Evolutionary conservation across 2,329 filamentous ascomycete genomes (phyloP), one percentile per base, ranked within the genome.

Genomic region (Blastomyces gilchristii): DNA sequence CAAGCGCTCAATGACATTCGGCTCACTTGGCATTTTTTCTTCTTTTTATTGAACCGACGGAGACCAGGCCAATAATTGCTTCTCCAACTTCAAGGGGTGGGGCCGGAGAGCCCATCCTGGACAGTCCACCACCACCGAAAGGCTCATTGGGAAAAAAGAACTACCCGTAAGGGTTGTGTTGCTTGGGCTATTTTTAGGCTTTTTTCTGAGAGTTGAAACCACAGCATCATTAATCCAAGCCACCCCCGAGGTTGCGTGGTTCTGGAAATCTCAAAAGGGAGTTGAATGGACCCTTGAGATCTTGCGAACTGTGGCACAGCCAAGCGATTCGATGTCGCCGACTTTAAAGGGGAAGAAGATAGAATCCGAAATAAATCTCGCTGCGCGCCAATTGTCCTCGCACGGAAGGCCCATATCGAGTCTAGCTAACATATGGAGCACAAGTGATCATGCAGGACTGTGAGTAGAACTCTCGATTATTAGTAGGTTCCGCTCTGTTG

Each of bases 1-100:
- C 58, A 59, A 59, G 58, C 58, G 58, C 58, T 59, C 58, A 49
- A 34, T 34, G 12, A 59, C 25, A 12, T 34, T n/a, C 2, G 41
- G 6, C 43, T 28, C 16, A 16, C 58, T 49, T 59, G 43, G 58
- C 43, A 49, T 37, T 18, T 49, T 22, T 37, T 25, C 34, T 43
- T 59, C 6, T 28, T 59, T 31, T 49, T 34, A 47, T 18, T 34
- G 7, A 47, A 22, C 57, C 22, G 31, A 47, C 41, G 5, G 41
- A 34, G 57, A 59, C 39, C 1, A 39, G 37, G 37, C 9, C 37
- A 39, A 12, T 39, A 39, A 12, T 39, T 12, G 9, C 37, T 37
- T 5, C 4, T 9, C n/a, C n/a, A 22, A 22, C 28, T 31, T 3
- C 9, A 2, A n/a, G 6, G 31, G 43, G 43, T 2, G 7, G 16